Conservation (phyloP, 495 filamentous ascomycete species). For the Neurospora sp. region DNA sequence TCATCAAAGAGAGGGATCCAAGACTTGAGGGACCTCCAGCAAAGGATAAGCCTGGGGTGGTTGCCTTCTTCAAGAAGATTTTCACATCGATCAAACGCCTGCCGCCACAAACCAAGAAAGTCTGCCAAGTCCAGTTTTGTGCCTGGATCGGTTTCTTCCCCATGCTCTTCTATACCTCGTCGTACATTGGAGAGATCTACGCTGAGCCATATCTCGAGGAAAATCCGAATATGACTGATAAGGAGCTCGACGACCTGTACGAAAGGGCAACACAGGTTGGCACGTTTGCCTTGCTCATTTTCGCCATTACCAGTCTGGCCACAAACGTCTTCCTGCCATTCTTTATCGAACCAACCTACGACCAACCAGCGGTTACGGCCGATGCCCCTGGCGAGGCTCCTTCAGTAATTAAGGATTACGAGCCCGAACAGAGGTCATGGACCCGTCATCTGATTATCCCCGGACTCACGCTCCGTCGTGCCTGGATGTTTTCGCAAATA, state of each 20-base stretch:
- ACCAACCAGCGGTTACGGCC: conserved; percentile 24
- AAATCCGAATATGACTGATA: conserved; percentile 64
- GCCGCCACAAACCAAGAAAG: conserved; percentile 67
- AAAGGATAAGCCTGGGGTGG: conserved; percentile 49
- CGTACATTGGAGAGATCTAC: conserved; percentile 84
- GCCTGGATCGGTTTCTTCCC: conserved; percentile 95
- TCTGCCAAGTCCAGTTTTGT: conserved; percentile 81
- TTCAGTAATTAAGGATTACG: conserved; percentile 17
- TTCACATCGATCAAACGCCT: conserved; percentile 65
- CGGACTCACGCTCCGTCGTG: conserved; percentile 72
- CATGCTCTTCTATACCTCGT: conserved; percentile 87
- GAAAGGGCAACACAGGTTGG: conserved; percentile 73
- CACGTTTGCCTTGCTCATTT: conserved; percentile 78
- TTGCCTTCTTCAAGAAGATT: conserved; percentile 69
- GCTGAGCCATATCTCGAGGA: conserved; percentile 66
- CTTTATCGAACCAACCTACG: conserved; percentile 67
- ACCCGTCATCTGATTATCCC: conserved; percentile 57
- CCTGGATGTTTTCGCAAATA: conserved; percentile 74
- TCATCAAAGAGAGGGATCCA: conserved; percentile 71
- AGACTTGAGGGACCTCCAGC: conserved; percentile 53
- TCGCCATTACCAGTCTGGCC: conserved; percentile 68
- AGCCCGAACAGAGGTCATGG: conserved; percentile 27
- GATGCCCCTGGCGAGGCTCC: conserved; percentile 12
- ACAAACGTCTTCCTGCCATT: conserved; percentile 75
- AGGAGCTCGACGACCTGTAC: conserved; percentile 66